Evolutionary conservation across 139 green algal genomes (phyloP), one percentile per base, ranked within the genome.

Genomic region (Tetradesmus obliquus): DNA sequence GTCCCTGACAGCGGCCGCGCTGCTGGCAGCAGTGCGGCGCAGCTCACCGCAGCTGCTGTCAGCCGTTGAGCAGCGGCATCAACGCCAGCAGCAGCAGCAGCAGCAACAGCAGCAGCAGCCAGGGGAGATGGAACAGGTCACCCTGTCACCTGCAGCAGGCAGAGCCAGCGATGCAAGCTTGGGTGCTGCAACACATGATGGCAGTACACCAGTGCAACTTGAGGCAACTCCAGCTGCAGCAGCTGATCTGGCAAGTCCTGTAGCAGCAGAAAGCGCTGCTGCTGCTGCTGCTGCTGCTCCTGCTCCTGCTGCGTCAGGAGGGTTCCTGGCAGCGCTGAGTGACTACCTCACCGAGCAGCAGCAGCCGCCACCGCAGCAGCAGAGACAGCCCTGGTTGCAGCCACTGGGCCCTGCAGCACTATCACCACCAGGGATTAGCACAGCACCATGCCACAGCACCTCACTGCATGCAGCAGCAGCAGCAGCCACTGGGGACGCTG

Each of bases 1-100:
- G 17, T 95, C 95, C 1, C 94, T 98, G 2, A 95, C 93, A 79
- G 92, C 93, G 2, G 93, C 92, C 5, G 96, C 96, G 5, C 92
- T 97, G 58, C 76, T 98, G 92, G 92, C 93, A 2, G 95, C 95
- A 0, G 90, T 95, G 22, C 84, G 93, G 51, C 92, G 95, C 24
- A 9, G 13, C 17, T 80, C 90, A 7, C 93, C 95, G 1, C 12
- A 72, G 15, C n/a, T 93, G 9, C 17, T 93, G 71, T 55, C 92
- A 66, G 69, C 60, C 6, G 51, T 32, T 45, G 55, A 84, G n/a
- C 87, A 86, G 3, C 92, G 72, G 45, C 90, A 90, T 58, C 19
- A 79, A 58, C 79, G 71, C 20, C 79, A 32, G 55, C 55, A 79
- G 76, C 17, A 80, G 87, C 20, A 69, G 8, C 80, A 54, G 55